A percentile compares a stretch with the other conserved stretches of the same genome.
Evolutionary conservation across 768 basidiomycete species (phyloP).

Genomic region (Agrocybe chaxingu): DNA sequence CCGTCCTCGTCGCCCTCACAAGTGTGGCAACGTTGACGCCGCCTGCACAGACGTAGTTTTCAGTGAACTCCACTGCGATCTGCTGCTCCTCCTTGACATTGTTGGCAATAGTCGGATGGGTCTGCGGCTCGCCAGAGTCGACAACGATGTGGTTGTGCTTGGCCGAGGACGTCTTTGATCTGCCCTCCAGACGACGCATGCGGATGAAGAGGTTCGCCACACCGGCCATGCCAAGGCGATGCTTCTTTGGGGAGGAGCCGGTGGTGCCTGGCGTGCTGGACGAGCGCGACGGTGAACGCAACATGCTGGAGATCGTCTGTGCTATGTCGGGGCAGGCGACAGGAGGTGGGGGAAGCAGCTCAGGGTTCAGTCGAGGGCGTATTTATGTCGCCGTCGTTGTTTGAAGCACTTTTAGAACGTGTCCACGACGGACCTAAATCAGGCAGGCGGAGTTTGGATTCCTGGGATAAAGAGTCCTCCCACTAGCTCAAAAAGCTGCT

Average conservation of each 20-base stretch:
- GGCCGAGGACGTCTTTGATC: constrained; percentile 9
- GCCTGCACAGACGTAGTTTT: constrained; percentile 55
- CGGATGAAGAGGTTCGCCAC: constrained; percentile 57
- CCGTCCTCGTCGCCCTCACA: constrained; percentile 50
- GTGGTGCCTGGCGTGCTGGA: constrained; percentile 4
- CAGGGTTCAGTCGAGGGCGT: too few species aligned
- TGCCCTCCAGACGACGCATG: constrained; percentile 37
- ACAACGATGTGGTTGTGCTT: constrained; percentile 25
- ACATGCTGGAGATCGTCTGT: constrained; percentile 1
- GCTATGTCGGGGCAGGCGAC: too few species aligned
- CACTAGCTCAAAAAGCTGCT: too few species aligned
- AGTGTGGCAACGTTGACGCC: constrained; percentile 61
- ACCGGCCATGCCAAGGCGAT: constrained; percentile 29
- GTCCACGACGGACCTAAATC: too few species aligned
- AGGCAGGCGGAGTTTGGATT: too few species aligned
- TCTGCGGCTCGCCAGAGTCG: constrained; percentile 37
- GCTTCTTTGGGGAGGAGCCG: constrained; percentile 10
- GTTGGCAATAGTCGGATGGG: constrained; percentile 33
- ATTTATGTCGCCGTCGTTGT: too few species aligned
- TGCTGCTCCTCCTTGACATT: constrained; percentile 18
- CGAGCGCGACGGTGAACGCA: constrained; percentile 14
- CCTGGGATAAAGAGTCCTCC: too few species aligned
- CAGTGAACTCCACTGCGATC: constrained; percentile 28
- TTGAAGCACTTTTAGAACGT: too few species aligned
- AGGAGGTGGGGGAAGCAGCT: too few species aligned